Evolutionary conservation across 1,284 basidiomycete genomes (phyloP).

Genomic region (Meira nashicola): DNA sequence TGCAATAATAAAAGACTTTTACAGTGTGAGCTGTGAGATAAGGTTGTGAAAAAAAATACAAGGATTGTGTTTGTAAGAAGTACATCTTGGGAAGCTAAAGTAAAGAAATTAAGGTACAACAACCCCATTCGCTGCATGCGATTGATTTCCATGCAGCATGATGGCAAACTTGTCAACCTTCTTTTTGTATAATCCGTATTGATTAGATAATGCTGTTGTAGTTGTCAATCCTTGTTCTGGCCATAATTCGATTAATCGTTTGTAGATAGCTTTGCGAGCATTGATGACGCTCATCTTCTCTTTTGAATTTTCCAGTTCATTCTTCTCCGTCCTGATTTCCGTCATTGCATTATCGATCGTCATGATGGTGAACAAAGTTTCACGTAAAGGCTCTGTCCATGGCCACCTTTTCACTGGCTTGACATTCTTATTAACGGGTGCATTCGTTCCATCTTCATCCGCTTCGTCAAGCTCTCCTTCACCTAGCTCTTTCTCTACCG

Average conservation of each 20-base stretch:
- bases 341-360: constrained; percentile 49
- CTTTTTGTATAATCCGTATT: constrained; percentile 7
- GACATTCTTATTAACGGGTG: not conserved
- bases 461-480: not conserved
- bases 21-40: too few relatives aligned
- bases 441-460: not conserved
- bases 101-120: too few relatives aligned
- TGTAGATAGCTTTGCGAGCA: constrained; percentile 46
- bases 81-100: too few relatives aligned
- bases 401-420: constrained; percentile 40
- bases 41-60: too few relatives aligned
- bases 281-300: constrained; percentile 48
- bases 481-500: constrained; percentile 1
- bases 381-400: constrained; percentile 48
- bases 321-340: constrained; percentile 47
- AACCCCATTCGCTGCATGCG: too few relatives aligned
- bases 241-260: constrained; percentile 39
- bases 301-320: constrained; percentile 37
- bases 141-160: too few relatives aligned
- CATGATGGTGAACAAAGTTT: constrained; percentile 42
- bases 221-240: constrained; percentile 46
- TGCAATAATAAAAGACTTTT: too few relatives aligned
- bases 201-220: constrained; percentile 40
- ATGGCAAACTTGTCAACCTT: constrained; percentile 2
- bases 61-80: too few relatives aligned